Base-by-base conservation (phyloP, 371 early-diverging fungal genomes). In the Mucor velutinosus region DNA sequence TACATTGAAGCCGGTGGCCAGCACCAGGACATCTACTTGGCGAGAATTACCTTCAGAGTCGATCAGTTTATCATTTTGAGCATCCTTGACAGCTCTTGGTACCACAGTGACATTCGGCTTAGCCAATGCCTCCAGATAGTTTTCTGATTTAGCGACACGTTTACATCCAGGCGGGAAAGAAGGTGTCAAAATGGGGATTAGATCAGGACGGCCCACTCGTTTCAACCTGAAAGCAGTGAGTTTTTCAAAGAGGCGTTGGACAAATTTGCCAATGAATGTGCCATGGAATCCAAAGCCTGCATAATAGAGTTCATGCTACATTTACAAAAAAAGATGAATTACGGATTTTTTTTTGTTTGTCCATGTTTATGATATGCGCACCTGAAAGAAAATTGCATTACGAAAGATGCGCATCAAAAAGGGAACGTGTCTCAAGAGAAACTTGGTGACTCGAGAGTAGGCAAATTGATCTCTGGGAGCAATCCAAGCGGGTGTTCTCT, bases 1-100 rank as follows among this genome's bases (percentile, higher is more conserved):
- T 7, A 84, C 74, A 51, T 85, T 65, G 66, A 87, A 91, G 1
- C 91, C 91, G 21, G 91, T 91, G 1, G 91, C 91, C 33, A 87
- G 65, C 19, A 89, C 72, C 58, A 90, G 55, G 1, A 78, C 78
- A 67, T 90, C 91, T 0, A 86, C 78, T 57, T 82, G 79, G 49
- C 71, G 70, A 5, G 62, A 39, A 11, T 77, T 70, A 0, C 87
- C 88, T 62, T 81, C 73, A 7, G 61, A 61, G 51, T 76, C 73
- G 0, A 71, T 69, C 55, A 88, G 56, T 0, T 75, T 82, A 43
- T 74, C 62, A 21, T 76, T 79, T 51, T 82, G 68, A 39, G 87
- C 65, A 15, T 63, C 58, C 7, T 67, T 29, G 17, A 89, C 82
- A 6, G 82, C 69, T 39, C 69, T 70, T 15, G 77, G 72, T 12